Percentiles rank a stretch among this genome's conserved stretches.
phyloP scores from a whole-genome alignment of 2,329 filamentous ascomycete species.

The Aspergillus costaricaensis region DNA sequence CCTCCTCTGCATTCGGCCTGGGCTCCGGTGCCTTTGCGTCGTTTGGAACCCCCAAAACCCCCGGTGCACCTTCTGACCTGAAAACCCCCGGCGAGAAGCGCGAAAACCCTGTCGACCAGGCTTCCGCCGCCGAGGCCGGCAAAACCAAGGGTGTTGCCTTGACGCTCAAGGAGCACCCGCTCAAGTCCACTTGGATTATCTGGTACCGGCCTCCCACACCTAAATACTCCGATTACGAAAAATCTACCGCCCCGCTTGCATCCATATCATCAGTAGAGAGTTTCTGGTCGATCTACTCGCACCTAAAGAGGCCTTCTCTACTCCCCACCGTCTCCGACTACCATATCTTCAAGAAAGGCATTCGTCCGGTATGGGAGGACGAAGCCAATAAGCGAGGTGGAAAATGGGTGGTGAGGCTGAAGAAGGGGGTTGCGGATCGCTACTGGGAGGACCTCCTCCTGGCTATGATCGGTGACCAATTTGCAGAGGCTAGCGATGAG shows the following conservation, averaged over 20 bases:
- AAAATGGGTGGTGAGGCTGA: slow-evolving; percentile 95
- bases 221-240: slow-evolving; percentile 98
- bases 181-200: slow-evolving; percentile 90
- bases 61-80: slow-evolving; percentile 77
- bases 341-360: slow-evolving; percentile 95
- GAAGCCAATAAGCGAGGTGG: slow-evolving; percentile 94
- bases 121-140: slow-evolving; percentile 23
- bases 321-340: slow-evolving; percentile 95
- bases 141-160: slow-evolving; percentile 45
- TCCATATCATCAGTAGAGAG: slow-evolving; percentile 80
- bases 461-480: slow-evolving; percentile 90
- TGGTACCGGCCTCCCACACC: slow-evolving; percentile 97
- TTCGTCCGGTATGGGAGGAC: slow-evolving; percentile 97
- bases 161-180: slow-evolving; percentile 53
- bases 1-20: slow-evolving; percentile 87
- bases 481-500: slow-evolving; percentile 87
- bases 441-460: slow-evolving; percentile 96
- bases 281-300: slow-evolving; percentile 85
- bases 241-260: slow-evolving; percentile 86
- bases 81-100: slow-evolving; percentile 66
- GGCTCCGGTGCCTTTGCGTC: slow-evolving; percentile 95
- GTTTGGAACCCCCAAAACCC: slow-evolving; percentile 89
- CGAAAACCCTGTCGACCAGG: slow-evolving; percentile 52
- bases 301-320: slow-evolving; percentile 84
- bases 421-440: slow-evolving; percentile 94